A percentile compares a stretch with the other conserved stretches of the same genome.
Evolutionary conservation across 2,329 filamentous ascomycete species (phyloP).

Genomic region (Cordyceps militaris): DNA sequence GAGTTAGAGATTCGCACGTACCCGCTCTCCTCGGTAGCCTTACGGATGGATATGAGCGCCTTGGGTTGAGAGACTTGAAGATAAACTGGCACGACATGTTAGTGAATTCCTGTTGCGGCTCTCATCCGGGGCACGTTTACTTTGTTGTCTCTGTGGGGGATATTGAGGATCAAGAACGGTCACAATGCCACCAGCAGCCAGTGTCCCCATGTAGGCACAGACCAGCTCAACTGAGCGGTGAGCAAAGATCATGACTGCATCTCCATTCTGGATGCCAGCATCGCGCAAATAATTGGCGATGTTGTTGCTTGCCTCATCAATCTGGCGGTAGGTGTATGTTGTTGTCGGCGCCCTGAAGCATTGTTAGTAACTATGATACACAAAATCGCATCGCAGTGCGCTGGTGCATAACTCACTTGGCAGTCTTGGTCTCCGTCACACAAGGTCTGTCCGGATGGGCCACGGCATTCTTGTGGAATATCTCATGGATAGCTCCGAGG

Average conservation of each 20-base stretch:
- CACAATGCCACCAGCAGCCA: slow-evolving; percentile 53
- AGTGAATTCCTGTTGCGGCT: neutral
- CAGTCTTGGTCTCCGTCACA: slow-evolving; percentile 42
- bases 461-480: slow-evolving; percentile 60
- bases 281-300: slow-evolving; percentile 72
- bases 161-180: slow-evolving; percentile 63
- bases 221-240: slow-evolving; percentile 66
- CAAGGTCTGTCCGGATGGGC: slow-evolving; percentile 55
- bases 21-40: slow-evolving; percentile 57
- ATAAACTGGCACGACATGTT: slow-evolving; percentile 40
- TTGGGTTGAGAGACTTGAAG: slow-evolving; percentile 71
- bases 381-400: neutral
- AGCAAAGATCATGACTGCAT: slow-evolving; percentile 91
- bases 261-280: slow-evolving; percentile 65
- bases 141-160: slow-evolving; percentile 24
- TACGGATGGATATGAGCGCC: slow-evolving; percentile 60
- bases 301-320: slow-evolving; percentile 75
- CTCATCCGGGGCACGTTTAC: neutral
- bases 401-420: slow-evolving; percentile 14
- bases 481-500: slow-evolving; percentile 61
- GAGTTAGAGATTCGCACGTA: no score
- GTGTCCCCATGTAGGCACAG: slow-evolving; percentile 68
- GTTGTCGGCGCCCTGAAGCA: neutral
- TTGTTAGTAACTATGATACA: neutral
- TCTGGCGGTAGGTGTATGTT: slow-evolving; percentile 76